Evolutionary conservation across 257 asterid genomes (phyloP).

Genomic region (Nicotiana knightiana): DNA sequence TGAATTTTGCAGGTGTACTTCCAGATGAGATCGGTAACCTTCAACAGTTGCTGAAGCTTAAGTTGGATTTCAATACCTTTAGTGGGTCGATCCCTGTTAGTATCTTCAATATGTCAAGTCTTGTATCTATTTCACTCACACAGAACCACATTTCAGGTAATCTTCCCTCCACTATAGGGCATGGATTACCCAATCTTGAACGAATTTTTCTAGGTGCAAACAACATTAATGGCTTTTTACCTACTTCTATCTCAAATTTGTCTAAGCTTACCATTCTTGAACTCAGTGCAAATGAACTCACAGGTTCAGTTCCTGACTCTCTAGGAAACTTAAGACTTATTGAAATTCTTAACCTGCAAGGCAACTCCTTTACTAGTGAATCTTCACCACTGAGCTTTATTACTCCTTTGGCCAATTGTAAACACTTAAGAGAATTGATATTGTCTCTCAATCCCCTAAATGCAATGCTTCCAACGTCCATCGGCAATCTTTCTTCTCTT

Average conservation of each 20-base stretch:
- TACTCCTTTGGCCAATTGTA: slow-evolving; percentile 29
- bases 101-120: slow-evolving; percentile 23
- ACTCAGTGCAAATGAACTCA: not conserved
- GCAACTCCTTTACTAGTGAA: not conserved
- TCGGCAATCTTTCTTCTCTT: slow-evolving; percentile 10
- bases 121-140: slow-evolving; percentile 16
- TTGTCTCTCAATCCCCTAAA: slow-evolving; percentile 9
- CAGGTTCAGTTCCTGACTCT: slow-evolving; percentile 19
- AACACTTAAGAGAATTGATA: slow-evolving; percentile 3
- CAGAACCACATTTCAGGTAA: slow-evolving; percentile 24
- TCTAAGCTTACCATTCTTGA: slow-evolving; percentile 6
- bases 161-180: slow-evolving; percentile 19
- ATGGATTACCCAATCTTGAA: slow-evolving; percentile 13
- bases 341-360: slow-evolving; percentile 8
- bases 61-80: slow-evolving; percentile 16
- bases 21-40: slow-evolving; percentile 30
- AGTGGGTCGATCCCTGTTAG: slow-evolving; percentile 18
- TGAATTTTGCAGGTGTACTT: slow-evolving; percentile 18
- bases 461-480: slow-evolving; percentile 3
- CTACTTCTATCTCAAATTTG: slow-evolving; percentile 23
- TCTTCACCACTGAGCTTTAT: slow-evolving; percentile 14
- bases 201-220: slow-evolving; percentile 6
- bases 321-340: slow-evolving; percentile 11
- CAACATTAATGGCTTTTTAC: slow-evolving; percentile 13
- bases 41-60: slow-evolving; percentile 9